Base-by-base conservation (phyloP, 768 basidiomycete genomes). In the Mycena amicta region DNA sequence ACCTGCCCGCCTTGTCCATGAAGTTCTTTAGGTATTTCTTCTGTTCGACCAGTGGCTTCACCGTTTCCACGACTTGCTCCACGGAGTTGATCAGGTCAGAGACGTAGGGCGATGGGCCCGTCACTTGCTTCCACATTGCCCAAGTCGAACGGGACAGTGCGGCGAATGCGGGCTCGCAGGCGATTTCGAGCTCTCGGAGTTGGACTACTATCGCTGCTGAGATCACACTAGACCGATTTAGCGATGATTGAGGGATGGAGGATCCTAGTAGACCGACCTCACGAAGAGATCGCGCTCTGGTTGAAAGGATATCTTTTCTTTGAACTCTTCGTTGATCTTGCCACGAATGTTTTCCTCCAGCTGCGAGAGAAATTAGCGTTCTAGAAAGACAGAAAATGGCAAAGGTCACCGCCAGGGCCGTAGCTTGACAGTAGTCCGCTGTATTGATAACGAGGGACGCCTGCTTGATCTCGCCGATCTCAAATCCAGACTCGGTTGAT, bases 11-110 rank as follows among this genome's bases (percentile, higher is more conserved):
- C 71, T 97, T 98, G 70, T 99, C 97, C 52, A 95, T 85, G 71
- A 95, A 86, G 73, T 95, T 99, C 53, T 93, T 80, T 41, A 93
- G 70, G 72, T 95, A 98, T 69, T 93, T 97, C 82, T 97, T 97
- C 67, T 94, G 92, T 72, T 98, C 95, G 11, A 98, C 80, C 8
- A 90, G 79, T 2, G 89, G 88, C 59, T 89, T 88, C 52, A 96
- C 83, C 13, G 81, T 75, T 49, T 92, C 93, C 2, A 88, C 80
- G 6, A 95, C 85, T 67, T 88, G 84, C 63, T 93, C 90, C 25
- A 90, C 80, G 0, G 85, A 84, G 49, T 81, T 83, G 3, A 90
- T 83, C 18, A 98, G 75, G 50, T 96, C 95, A 4, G 77, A 77
- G 3, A 92, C 82, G 69, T 95, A 97, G 1, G 83, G 76, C 0